Percentiles rank a stretch among this genome's conserved stretches.
Evolutionary conservation across 192 early-diverging fungal genomes (phyloP).

Genomic region (Chytriomyces confervae): DNA sequence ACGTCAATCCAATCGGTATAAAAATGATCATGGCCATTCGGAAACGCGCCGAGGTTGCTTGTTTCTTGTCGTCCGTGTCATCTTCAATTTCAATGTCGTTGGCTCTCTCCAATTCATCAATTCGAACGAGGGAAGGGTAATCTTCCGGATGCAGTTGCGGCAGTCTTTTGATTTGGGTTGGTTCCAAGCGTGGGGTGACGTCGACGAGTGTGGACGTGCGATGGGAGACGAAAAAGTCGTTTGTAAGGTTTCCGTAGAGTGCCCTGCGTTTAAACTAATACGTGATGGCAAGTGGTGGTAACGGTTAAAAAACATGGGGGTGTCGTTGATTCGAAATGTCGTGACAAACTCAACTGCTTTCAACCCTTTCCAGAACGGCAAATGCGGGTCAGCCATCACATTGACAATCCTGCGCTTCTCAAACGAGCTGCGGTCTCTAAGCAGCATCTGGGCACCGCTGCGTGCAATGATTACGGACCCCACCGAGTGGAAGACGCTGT

Average conservation of each 20-base stretch:
- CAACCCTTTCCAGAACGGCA: conserved; percentile 35
- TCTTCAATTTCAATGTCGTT: neutral
- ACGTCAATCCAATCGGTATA: no score
- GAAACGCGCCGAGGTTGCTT: no score
- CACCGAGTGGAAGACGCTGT: conserved; percentile 36
- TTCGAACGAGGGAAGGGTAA: conserved; percentile 25
- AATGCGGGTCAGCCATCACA: conserved; percentile 29
- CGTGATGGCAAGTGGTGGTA: neutral
- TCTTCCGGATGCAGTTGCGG: conserved; percentile 1
- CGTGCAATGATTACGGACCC: conserved; percentile 15
- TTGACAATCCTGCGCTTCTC: conserved; percentile 7
- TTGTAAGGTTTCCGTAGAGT: conserved; percentile 28
- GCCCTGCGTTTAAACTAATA: conserved; percentile 23
- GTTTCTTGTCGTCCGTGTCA: neutral
- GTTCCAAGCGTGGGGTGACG: neutral
- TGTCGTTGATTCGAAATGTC: neutral
- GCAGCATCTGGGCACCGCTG: conserved; percentile 22
- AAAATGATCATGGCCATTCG: no score
- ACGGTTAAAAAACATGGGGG: neutral
- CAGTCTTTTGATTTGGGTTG: neutral
- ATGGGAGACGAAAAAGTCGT: conserved; percentile 38
- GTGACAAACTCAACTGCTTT: neutral
- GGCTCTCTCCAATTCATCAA: neutral
- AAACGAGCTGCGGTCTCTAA: conserved; percentile 2
- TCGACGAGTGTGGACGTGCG: neutral